phyloP scores from a whole-genome alignment of 345 rosid species.

The Eucalyptus viminalis region DNA sequence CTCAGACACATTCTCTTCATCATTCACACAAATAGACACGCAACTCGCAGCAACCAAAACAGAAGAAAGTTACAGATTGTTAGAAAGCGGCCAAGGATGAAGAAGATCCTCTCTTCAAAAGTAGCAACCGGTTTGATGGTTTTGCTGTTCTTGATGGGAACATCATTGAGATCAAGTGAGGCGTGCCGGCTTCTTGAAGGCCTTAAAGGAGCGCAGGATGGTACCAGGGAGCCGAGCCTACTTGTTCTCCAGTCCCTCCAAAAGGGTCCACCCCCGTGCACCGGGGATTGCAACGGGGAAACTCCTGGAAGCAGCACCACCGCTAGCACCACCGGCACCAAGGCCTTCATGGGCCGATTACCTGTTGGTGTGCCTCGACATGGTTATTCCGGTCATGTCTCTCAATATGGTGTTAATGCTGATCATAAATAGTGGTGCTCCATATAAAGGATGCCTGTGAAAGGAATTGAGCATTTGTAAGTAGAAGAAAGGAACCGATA shows the following conservation, averaged over 20 bases:
- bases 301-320: too few species aligned
- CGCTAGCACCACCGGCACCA: too few species aligned
- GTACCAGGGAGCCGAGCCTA: background rate
- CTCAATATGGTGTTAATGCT: too few species aligned
- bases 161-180: background rate
- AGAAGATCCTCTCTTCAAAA: background rate
- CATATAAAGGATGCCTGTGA: background rate
- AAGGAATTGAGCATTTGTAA: background rate
- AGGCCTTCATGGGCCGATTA: too few species aligned
- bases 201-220: fast-evolving
- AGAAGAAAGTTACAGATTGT: background rate
- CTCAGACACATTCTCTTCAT: background rate
- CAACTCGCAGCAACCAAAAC: background rate
- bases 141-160: background rate
- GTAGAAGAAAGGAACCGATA: background rate
- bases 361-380: too few species aligned
- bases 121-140: background rate
- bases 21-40: background rate
- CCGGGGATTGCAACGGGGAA: too few species aligned
- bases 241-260: background rate
- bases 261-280: too few species aligned
- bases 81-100: background rate
- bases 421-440: too few species aligned
- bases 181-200: background rate
- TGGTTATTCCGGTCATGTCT: too few species aligned